Base-by-base conservation (phyloP, 495 filamentous ascomycete genomes). In the Amorphotheca resinae region DNA sequence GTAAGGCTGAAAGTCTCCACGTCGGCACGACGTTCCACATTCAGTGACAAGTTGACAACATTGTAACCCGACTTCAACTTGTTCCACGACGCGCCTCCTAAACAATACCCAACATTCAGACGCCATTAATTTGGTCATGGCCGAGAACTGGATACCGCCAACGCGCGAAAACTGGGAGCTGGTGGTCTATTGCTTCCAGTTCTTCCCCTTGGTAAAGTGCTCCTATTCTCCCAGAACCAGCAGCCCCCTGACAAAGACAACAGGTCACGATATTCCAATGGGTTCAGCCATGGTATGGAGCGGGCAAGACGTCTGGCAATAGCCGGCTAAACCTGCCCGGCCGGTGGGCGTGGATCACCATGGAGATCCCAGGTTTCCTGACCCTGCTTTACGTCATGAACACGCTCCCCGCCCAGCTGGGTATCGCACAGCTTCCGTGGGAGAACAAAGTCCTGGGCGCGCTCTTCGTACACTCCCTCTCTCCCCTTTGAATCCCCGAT, bases 301-400 rank as follows among this genome's bases (percentile, higher is more conserved):
- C 77, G 64, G 91, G 91, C 50, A 96, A 96, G 62, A 91, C 86
- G n/a, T 93, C 86, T 8, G 63, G 69, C 8, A 46, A 60, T 3
- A 85, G 77, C 31, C 64, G 63, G 12, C 66, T 93, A 61, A 96
- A 98, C 60, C 57, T 96, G 21, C 85, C 87, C n/a, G 91, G 91
- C 48, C 82, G 82, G 48, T 64, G 83, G 22, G 86, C 72, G 41
- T 98, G 91, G 91, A 72, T 76, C 5, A 67, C 73, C 3, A 95
- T 95, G 87, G 91, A 98, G 62, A 63, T 74, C 11, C 74, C 79
- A 14, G 85, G 82, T 38, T 82, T 87, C 38, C 46, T 84, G 2
- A 80, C 77, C 32, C 66, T 96, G 37, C 57, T 88, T 17, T 94
- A 91, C 63, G 76, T 73, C 51, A 77, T 94, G 65, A 67, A 56